phyloP scores from a whole-genome alignment of 805 yeast genomes.

The Saturnispora quitensis region DNA sequence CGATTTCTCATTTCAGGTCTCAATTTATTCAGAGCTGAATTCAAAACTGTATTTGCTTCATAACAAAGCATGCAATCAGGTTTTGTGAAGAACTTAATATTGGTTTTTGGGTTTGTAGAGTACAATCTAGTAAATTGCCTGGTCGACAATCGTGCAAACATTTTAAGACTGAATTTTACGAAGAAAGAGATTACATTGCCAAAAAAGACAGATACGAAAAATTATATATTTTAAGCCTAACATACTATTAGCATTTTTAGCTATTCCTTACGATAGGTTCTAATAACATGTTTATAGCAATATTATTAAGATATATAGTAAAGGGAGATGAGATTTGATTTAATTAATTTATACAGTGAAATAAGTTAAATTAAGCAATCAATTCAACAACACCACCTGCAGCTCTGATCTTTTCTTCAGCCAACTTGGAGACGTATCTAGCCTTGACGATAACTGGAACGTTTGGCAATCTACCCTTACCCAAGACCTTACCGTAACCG shows the following conservation, averaged over 20 bases:
- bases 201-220: not conserved
- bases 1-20: slow-evolving; percentile 17
- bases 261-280: not conserved
- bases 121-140: not conserved
- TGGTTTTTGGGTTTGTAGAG: slow-evolving; percentile 8
- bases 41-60: slow-evolving; percentile 47
- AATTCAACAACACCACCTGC: slow-evolving; percentile 99
- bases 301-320: slow-evolving; percentile 4
- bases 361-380: slow-evolving; percentile 61
- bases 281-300: not conserved
- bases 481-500: slow-evolving; percentile 99
- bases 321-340: slow-evolving; percentile 4
- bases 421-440: slow-evolving; percentile 97
- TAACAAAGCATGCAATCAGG: slow-evolving; percentile 61
- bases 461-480: slow-evolving; percentile 96
- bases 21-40: slow-evolving; percentile 30
- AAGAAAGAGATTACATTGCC: not conserved
- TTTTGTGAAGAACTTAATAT: slow-evolving; percentile 57
- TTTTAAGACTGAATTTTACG: not conserved
- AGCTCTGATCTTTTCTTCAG: slow-evolving; percentile 99
- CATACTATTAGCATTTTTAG: not conserved
- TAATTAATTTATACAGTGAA: slow-evolving; percentile 1
- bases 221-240: not conserved
- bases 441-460: slow-evolving; percentile 99
- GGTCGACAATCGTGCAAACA: not conserved